phyloP scores from a whole-genome alignment of 2,329 filamentous ascomycete genomes.

The Pyrenophora seminiperda region DNA sequence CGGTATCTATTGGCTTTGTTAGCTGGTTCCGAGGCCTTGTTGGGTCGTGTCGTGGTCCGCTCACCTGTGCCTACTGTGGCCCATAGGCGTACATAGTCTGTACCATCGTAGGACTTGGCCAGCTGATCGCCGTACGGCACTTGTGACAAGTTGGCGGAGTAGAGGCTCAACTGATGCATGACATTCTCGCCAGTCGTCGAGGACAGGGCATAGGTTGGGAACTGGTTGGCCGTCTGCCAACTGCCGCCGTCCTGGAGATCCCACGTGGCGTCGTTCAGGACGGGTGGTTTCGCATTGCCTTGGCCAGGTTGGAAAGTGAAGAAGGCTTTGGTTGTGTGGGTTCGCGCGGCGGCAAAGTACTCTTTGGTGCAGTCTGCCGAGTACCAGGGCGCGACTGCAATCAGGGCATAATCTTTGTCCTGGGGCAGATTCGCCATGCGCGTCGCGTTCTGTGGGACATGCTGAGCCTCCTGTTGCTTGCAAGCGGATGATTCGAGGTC shows the following conservation, averaged over 20 bases:
- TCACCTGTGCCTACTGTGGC: slow-evolving; percentile 55
- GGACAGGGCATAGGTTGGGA: slow-evolving; percentile 82
- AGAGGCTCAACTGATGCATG: slow-evolving; percentile 73
- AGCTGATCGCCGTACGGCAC: slow-evolving; percentile 51
- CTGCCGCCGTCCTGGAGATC: slow-evolving; percentile 67
- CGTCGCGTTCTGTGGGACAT: slow-evolving; percentile 77
- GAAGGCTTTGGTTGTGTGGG: slow-evolving; percentile 62
- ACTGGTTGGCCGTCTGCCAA: slow-evolving; percentile 76
- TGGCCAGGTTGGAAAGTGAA: slow-evolving; percentile 60
- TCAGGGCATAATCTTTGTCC: slow-evolving; percentile 69
- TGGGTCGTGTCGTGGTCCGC: neutral
- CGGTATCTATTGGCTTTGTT: slow-evolving; percentile 45
- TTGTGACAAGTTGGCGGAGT: slow-evolving; percentile 73
- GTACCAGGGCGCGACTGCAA: slow-evolving; percentile 88
- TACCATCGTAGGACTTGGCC: slow-evolving; percentile 43
- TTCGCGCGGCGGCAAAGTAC: slow-evolving; percentile 69
- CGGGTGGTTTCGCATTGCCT: slow-evolving; percentile 65
- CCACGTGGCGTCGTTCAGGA: slow-evolving; percentile 70
- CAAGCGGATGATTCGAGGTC: slow-evolving; percentile 68
- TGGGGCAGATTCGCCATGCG: slow-evolving; percentile 69
- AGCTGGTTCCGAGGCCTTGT: slow-evolving; percentile 7
- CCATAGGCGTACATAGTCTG: slow-evolving; percentile 58
- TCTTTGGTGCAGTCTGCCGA: slow-evolving; percentile 71
- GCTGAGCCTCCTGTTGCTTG: slow-evolving; percentile 63
- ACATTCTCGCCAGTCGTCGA: slow-evolving; percentile 68